Percentiles rank a stretch among this genome's conserved stretches.
These are phyloP conservation scores for Pichia pseudocactophila DNA, from an alignment of 805 yeast genomes.

Conservation along the genomic window DNA sequence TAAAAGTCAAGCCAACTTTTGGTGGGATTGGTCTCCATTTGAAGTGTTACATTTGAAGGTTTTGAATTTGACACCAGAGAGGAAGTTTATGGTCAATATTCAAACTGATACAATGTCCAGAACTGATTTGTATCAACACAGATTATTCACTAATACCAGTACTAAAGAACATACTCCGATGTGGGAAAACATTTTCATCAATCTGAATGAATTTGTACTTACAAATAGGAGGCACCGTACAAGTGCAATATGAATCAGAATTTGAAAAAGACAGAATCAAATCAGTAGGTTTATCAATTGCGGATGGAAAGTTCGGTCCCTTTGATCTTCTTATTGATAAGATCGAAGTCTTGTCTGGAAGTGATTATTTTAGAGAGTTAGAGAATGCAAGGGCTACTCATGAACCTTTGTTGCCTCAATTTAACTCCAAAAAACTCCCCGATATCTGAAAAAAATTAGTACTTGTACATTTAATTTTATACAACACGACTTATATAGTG, in stretches of 20 bases:
- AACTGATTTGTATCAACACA: constrained; percentile 75
- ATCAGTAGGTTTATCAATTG: constrained; percentile 69
- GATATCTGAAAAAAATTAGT: no score
- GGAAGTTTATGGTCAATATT: constrained; percentile 70
- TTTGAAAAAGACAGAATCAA: constrained; percentile 58
- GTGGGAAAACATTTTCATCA: constrained; percentile 80
- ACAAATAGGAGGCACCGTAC: constrained; percentile 67
- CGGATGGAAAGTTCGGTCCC: constrained; percentile 74
- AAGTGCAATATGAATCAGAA: constrained; percentile 45
- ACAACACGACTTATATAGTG: not conserved
- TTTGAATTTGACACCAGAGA: constrained; percentile 44
- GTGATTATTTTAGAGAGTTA: constrained; percentile 36
- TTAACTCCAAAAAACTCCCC: not conserved
- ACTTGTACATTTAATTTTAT: no score
- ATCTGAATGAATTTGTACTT: constrained; percentile 69
- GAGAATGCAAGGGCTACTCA: constrained; percentile 27
- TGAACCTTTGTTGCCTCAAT: constrained; percentile 6
- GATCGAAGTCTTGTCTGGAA: constrained; percentile 59
- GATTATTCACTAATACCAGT: constrained; percentile 43
- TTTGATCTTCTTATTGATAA: constrained; percentile 61
- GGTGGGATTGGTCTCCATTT: constrained; percentile 67
- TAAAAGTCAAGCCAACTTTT: constrained; percentile 30
- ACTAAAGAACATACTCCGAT: constrained; percentile 18
- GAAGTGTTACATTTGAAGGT: constrained; percentile 59
- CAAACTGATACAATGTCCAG: constrained; percentile 74